Evolutionary conservation across 208 protist species (phyloP).

Genomic region (Phytomonas sp.): DNA sequence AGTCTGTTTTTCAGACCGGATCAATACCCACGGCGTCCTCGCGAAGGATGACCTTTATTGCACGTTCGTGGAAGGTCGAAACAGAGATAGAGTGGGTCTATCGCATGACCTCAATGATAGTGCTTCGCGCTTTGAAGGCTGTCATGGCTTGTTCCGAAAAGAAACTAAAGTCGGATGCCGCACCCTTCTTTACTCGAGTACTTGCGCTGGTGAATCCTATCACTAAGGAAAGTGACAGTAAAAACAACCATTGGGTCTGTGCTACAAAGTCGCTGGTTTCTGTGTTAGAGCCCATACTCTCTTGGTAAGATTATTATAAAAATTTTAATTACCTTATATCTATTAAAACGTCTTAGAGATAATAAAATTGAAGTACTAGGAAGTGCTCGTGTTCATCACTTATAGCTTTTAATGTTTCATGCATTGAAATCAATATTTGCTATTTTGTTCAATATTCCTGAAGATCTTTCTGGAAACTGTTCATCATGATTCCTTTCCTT

Average conservation of each 20-base stretch:
- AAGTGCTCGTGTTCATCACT: slow-evolving; percentile 13
- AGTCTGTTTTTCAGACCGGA: not conserved
- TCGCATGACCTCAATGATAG: slow-evolving; percentile 29
- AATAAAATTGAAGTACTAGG: slow-evolving; percentile 12
- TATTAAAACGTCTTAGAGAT: slow-evolving; percentile 1
- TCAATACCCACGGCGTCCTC: not conserved
- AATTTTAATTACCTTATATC: not conserved
- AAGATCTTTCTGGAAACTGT: not conserved
- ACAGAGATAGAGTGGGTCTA: slow-evolving; percentile 25
- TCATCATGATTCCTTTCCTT: not conserved
- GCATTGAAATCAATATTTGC: not conserved
- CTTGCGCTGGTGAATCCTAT: not conserved
- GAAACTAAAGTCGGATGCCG: not conserved
- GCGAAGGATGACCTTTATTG: slow-evolving; percentile 8
- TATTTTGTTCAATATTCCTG: not conserved
- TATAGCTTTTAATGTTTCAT: not conserved
- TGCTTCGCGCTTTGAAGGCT: slow-evolving; percentile 24
- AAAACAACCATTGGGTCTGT: not conserved
- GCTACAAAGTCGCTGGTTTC: not conserved
- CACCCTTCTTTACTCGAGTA: not conserved
- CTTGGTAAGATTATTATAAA: not conserved
- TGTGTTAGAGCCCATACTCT: slow-evolving; percentile 1
- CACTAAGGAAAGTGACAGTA: not conserved
- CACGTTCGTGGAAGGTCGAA: slow-evolving; percentile 17
- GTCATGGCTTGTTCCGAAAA: not conserved